Evolutionary conservation across 345 rosid genomes (phyloP), one percentile per base, ranked within the genome.

Genomic region (Raphanus sativus): DNA sequence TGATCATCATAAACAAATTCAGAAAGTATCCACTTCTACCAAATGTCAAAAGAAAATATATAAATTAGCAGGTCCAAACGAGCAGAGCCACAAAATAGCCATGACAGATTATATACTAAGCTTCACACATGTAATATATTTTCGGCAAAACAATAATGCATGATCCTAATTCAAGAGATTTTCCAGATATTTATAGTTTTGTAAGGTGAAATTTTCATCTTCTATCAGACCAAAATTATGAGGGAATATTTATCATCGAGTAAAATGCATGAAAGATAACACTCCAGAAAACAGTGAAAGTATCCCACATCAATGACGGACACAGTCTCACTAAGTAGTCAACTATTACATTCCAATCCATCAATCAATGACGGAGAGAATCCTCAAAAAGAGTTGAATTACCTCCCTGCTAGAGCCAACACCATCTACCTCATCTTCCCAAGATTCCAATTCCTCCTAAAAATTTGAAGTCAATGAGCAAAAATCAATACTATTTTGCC

Each of bases 371-470:
- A 45, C 12, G 8, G 68, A 65, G 54, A 25, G 42, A 16, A 59
- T 63, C 68, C 67, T 28, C 24, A 12, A 34, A 15, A 73, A 15
- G 13, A 73, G 24, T 62, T 61, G 8, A 12, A 26, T 67, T 83
- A 93, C 98, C 94, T 86, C 86, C 42, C 74, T 79, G 34, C 30
- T 5, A 64, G 83, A 79, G 73, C 74, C 82, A 75, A 63, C 42
- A 64, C 75, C 87, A 77, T 34, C 66, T 33, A 64, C 77, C 75
- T 85, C 83, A 78, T 89, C 91, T 73, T 91, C 98, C 97, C 98
- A 93, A 50, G 83, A 83, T 74, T 82, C 84, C 56, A 77, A 70
- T 70, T 89, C 94, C 28, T 88, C 92, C 94, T 89, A 84, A 54
- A 82, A 79, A 48, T 70, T 13, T 67, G 17, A 58, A 55, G 26